Percentiles rank a stretch among this genome's conserved stretches.
These are phyloP conservation scores for Epicoccum sorghinum DNA, from an alignment of 2,329 filamentous ascomycete species.

Conservation along the genomic window DNA sequence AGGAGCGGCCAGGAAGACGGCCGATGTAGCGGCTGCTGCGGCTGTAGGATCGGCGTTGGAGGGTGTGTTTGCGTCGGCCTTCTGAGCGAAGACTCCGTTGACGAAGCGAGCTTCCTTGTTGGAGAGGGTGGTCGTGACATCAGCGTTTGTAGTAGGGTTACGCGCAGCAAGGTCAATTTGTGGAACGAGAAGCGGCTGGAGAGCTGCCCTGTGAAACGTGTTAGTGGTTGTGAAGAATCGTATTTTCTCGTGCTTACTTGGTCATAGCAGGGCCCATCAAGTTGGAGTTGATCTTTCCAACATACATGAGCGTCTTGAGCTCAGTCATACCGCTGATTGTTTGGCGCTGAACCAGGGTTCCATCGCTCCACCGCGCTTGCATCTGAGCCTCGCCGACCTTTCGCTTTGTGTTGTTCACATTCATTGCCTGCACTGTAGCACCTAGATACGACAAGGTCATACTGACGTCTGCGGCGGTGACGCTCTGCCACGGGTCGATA, in stretches of 20 bases:
- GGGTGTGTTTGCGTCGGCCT: slow-evolving; percentile 53
- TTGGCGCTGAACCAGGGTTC: slow-evolving; percentile 38
- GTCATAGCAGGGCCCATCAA: slow-evolving; percentile 62
- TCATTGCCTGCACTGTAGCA: slow-evolving; percentile 50
- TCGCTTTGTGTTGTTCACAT: slow-evolving; percentile 41
- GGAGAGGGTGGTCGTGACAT: slow-evolving; percentile 68
- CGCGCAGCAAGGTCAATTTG: slow-evolving; percentile 69
- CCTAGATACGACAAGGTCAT: slow-evolving; percentile 51
- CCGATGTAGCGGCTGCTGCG: slow-evolving; percentile 47
- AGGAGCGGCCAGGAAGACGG: slow-evolving; percentile 52
- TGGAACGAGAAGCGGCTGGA: slow-evolving; percentile 71
- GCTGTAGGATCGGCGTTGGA: slow-evolving; percentile 55
- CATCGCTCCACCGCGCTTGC: slow-evolving; percentile 26
- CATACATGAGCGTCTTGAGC: slow-evolving; percentile 70
- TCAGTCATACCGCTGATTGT: slow-evolving; percentile 37
- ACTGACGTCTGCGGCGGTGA: slow-evolving; percentile 49
- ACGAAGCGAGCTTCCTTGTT: slow-evolving; percentile 75
- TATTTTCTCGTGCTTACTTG: slow-evolving; percentile 57
- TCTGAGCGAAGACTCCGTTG: slow-evolving; percentile 70
- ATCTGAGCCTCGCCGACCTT: slow-evolving; percentile 29
- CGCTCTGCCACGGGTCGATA: slow-evolving; percentile 53
- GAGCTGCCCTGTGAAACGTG: slow-evolving; percentile 53
- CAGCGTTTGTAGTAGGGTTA: slow-evolving; percentile 54
- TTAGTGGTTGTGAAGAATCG: slow-evolving; percentile 16
- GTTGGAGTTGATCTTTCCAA: slow-evolving; percentile 69